Evolutionary conservation across 371 early-diverging fungal genomes (phyloP), one percentile per base, ranked within the genome.

Genomic region (Fennellomyces sp.): DNA sequence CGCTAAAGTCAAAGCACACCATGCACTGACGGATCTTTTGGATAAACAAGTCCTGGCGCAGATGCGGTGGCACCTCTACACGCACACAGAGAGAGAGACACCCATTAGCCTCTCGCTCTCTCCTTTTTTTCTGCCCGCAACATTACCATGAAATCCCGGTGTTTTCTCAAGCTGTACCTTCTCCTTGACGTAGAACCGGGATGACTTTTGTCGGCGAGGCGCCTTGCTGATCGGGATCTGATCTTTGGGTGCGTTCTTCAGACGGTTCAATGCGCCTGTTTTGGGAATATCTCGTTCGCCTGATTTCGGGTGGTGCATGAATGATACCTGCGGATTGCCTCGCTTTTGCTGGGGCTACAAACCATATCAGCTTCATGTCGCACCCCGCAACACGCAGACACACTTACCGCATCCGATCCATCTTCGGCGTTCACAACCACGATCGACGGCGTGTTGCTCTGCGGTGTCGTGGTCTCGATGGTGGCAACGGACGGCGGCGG

Each of bases 1-100:
- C 96, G 58, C 85, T 91, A 69, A 98, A 98, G 68, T 98, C 97
- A 62, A 97, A 97, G 19, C 96, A 80, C 25, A 94, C 90, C 42
- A 84, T 83, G 71, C 98, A 98, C 72, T 97, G 97, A 26, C 82
- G 80, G 21, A 98, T 78, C 80, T 98, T 98, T 76, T 89, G 88
- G 51, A 94, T 68, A 57, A 97, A 89, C 26, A 98, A 80, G 19
- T 90, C 91, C 55, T 81, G 88, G 35, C 92, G 83, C 52, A 93
- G 86, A 21, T 81, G 80, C 13, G 86, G 82, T 17, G 86, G 73
- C 29, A 92, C 92, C 64, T 93, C 94, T 93, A 58, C 21, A 23
- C 41, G 15, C 38, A 21, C n/a, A 27, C 25, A 28, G 19, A n/a
- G n/a, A 10, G 17, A 39, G 0, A 11, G 13, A 42, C 15, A 10